A percentile compares a stretch with the other conserved stretches of the same genome.
Evolutionary conservation across 2,329 filamentous ascomycete species (phyloP).

Genomic region (Pestalotiopsis sp.): DNA sequence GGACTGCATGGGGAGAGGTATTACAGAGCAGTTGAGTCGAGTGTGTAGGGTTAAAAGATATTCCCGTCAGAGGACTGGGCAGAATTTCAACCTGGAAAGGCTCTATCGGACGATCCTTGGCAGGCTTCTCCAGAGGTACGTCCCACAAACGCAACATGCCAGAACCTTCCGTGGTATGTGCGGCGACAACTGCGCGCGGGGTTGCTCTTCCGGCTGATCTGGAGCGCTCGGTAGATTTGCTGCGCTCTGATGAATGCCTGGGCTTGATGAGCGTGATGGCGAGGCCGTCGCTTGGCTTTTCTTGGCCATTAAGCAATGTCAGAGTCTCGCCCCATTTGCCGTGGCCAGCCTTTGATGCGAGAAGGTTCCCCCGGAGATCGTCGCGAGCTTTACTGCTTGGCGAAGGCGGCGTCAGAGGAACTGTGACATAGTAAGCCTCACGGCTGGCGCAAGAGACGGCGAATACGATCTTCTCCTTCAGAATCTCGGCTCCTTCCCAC

Average conservation of each 20-base stretch:
- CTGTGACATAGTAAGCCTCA: conserved; percentile 57
- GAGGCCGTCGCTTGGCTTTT: conserved; percentile 54
- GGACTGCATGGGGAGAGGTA: conserved; percentile 55
- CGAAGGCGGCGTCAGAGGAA: conserved; percentile 64
- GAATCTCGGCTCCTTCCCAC: conserved; percentile 46
- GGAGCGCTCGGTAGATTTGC: conserved; percentile 40
- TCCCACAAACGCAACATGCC: conserved; percentile 62
- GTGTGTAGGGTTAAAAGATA: conserved; percentile 64
- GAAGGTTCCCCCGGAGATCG: conserved; percentile 51
- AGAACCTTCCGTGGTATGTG: conserved; percentile 60
- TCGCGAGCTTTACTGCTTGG: conserved; percentile 58
- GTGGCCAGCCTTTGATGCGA: conserved; percentile 57
- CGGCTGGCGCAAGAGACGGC: conserved; percentile 60
- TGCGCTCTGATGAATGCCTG: conserved; percentile 32
- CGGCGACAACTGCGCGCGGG: conserved; percentile 57
- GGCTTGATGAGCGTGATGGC: conserved; percentile 54
- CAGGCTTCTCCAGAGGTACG: conserved; percentile 48
- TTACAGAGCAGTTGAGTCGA: conserved; percentile 60
- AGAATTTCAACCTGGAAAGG: conserved; percentile 65
- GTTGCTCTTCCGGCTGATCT: conserved; percentile 26
- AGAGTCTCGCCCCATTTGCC: conserved; percentile 66
- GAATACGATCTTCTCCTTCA: conserved; percentile 63
- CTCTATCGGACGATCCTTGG: conserved; percentile 37
- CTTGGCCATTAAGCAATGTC: conserved; percentile 54
- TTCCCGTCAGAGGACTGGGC: conserved; percentile 52